Evolutionary conservation across 345 rosid species (phyloP).

Genomic region (Euclidium syriacum): DNA sequence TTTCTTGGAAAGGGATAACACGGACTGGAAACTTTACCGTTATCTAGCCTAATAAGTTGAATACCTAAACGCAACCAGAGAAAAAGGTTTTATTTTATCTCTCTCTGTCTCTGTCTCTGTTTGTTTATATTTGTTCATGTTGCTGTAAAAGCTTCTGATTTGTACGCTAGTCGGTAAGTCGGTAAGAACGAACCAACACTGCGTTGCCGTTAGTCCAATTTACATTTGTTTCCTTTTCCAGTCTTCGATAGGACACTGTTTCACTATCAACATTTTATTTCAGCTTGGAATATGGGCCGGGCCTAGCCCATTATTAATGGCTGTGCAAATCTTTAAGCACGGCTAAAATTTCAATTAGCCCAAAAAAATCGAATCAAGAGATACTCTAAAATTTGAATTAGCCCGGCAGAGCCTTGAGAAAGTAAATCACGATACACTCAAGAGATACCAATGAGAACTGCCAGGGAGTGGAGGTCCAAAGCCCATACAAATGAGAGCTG

Average conservation of each 20-base stretch:
- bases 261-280: background rate
- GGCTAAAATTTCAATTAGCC: too few relatives aligned
- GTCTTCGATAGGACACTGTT: background rate
- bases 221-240: slow-evolving; percentile 13
- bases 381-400: too few relatives aligned
- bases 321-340: too few relatives aligned
- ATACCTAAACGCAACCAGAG: background rate
- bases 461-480: too few relatives aligned
- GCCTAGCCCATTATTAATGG: too few relatives aligned
- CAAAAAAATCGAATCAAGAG: too few relatives aligned
- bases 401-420: too few relatives aligned
- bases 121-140: slow-evolving; percentile 10
- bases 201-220: slow-evolving; percentile 1
- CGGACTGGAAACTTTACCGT: slow-evolving; percentile 84
- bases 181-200: slow-evolving; percentile 2
- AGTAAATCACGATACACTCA: too few relatives aligned
- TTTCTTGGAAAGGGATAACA: slow-evolving; percentile 90
- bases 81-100: background rate
- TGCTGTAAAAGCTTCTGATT: slow-evolving; percentile 19
- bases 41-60: slow-evolving; percentile 66
- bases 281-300: background rate
- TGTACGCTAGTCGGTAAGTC: slow-evolving; percentile 5
- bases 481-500: too few relatives aligned
- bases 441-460: too few relatives aligned
- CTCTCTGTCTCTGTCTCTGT: too few relatives aligned